Evolutionary conservation across 352 stramenopile species (phyloP).

Genomic region (Phytophthora tentaculata): DNA sequence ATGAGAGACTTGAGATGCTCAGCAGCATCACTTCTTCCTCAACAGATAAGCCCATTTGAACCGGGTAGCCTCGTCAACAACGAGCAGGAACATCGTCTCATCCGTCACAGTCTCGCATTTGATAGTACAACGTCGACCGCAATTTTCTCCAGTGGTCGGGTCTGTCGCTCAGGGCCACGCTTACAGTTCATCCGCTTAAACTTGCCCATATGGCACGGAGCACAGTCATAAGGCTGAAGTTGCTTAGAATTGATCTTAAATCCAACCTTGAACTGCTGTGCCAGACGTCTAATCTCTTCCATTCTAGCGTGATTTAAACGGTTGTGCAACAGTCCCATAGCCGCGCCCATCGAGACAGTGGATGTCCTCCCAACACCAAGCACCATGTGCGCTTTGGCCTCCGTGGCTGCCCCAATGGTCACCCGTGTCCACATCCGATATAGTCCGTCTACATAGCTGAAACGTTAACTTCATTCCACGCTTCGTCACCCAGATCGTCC

Average conservation of each 20-base stretch:
- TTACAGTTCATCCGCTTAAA: conserved; percentile 12
- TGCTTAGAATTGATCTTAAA: conserved; percentile 17
- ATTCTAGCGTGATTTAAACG: conserved; percentile 14
- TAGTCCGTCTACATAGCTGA: conserved; percentile 7
- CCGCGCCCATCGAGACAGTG: neutral
- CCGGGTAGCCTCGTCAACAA: conserved; percentile 20
- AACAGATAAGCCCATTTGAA: conserved; percentile 20
- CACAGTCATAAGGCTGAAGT: conserved; percentile 17
- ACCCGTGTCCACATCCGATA: conserved; percentile 14
- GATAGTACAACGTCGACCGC: conserved; percentile 13
- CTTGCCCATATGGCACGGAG: conserved; percentile 14
- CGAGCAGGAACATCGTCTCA: conserved; percentile 20
- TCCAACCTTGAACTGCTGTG: conserved; percentile 7
- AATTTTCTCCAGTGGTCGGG: neutral
- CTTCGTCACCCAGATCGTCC: conserved; percentile 9
- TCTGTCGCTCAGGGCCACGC: neutral
- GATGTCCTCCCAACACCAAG: conserved; percentile 6
- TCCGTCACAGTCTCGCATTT: conserved; percentile 2
- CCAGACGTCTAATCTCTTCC: conserved; percentile 12
- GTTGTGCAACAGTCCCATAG: conserved; percentile 17
- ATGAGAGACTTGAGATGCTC: too few relatives aligned
- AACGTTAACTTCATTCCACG: conserved; percentile 17
- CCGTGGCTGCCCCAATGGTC: neutral
- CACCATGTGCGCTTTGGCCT: conserved; percentile 2
- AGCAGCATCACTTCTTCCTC: neutral